phyloP scores from a whole-genome alignment of 148 eudicot species.

The Polygonum maritimum region DNA sequence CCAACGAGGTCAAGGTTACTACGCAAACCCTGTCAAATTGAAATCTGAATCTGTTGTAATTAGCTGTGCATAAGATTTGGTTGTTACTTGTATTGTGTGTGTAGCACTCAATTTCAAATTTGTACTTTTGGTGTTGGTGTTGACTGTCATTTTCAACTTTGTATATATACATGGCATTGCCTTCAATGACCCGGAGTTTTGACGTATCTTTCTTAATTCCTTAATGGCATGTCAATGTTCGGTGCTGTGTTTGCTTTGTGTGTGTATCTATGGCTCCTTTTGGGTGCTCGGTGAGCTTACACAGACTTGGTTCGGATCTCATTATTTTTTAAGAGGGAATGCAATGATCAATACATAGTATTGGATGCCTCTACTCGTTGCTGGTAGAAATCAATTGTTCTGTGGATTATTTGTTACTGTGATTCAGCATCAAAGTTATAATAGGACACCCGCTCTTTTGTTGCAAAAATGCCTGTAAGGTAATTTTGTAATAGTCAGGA shows the following conservation, averaged over 20 bases:
- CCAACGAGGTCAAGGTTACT: constrained; percentile 63
- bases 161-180: too few relatives aligned
- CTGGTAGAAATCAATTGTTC: too few relatives aligned
- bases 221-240: background rate
- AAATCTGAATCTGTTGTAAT: background rate
- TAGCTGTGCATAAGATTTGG: too few relatives aligned
- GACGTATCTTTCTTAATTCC: background rate
- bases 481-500: too few relatives aligned
- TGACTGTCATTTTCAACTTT: background rate
- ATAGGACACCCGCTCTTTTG: too few relatives aligned
- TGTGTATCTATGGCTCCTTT: background rate
- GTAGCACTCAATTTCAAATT: background rate
- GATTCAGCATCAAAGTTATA: too few relatives aligned
- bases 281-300: background rate
- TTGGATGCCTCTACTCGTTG: too few relatives aligned
- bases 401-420: too few relatives aligned
- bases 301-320: background rate
- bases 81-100: too few relatives aligned
- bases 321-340: background rate
- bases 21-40: background rate
- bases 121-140: background rate
- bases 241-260: background rate
- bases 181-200: background rate
- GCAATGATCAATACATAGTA: too few relatives aligned
- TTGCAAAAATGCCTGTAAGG: too few relatives aligned